These are phyloP conservation scores for Telfairia occidentalis DNA, from an alignment of 331 rosid species.

Conservation along the genomic window DNA sequence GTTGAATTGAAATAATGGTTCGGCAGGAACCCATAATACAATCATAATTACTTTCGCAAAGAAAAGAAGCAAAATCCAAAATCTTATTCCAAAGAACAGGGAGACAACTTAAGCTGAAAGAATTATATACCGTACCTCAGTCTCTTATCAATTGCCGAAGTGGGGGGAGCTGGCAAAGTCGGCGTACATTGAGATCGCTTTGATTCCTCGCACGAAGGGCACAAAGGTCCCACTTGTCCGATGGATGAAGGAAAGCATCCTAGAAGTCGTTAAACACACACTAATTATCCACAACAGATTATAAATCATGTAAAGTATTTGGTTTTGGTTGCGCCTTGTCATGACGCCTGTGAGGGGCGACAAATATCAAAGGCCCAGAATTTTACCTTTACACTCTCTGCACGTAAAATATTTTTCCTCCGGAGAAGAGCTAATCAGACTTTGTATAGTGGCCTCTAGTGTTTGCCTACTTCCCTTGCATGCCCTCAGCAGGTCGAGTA, in stretches of 20 bases:
- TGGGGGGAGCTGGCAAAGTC: neutral
- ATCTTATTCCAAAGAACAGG: neutral
- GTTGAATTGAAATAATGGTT: neutral
- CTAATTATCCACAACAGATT: neutral
- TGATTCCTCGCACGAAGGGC: conserved; percentile 61
- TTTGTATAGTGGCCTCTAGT: conserved; percentile 64
- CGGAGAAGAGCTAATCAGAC: conserved; percentile 44
- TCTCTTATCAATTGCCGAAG: conserved; percentile 27
- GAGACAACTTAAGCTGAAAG: neutral
- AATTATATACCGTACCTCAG: conserved; percentile 32
- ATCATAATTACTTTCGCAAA: neutral
- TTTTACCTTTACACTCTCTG: conserved; percentile 71
- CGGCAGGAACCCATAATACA: neutral
- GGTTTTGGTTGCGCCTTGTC: neutral
- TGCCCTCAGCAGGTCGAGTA: conserved; percentile 61
- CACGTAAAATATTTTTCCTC: conserved; percentile 65
- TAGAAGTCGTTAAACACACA: conserved; percentile 19
- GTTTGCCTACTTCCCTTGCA: conserved; percentile 54
- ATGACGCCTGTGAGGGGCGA: neutral
- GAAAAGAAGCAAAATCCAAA: neutral
- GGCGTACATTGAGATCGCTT: conserved; percentile 29
- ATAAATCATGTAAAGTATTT: neutral
- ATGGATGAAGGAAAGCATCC: conserved; percentile 61
- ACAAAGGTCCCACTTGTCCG: conserved; percentile 46
- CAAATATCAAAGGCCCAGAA: neutral